Evolutionary conservation across 306 rosid species (phyloP).

Genomic region (Senna tora): DNA sequence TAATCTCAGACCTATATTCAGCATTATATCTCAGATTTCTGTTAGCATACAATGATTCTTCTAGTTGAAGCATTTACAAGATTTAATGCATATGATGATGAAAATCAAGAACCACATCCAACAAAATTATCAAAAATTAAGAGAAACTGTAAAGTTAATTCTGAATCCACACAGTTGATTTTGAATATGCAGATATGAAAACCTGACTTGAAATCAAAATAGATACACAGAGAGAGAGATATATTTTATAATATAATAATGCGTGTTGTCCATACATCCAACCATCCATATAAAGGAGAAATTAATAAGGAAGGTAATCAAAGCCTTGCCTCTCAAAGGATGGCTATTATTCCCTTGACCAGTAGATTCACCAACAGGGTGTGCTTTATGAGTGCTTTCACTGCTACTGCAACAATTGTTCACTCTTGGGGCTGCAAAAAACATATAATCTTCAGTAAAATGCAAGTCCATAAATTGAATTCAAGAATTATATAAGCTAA

Average conservation of each 20-base stretch:
- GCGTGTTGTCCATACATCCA: constrained; percentile 2
- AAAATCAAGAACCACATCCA: not conserved
- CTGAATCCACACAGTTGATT: not conserved
- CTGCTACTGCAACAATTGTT: constrained; percentile 81
- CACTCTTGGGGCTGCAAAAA: constrained; percentile 53
- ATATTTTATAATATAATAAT: too few species aligned
- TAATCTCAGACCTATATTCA: not conserved
- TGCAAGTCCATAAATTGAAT: constrained; percentile 17
- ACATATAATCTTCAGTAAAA: constrained; percentile 20
- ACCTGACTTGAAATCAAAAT: constrained; percentile 7
- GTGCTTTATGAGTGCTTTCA: constrained; percentile 65
- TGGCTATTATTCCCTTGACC: constrained; percentile 60
- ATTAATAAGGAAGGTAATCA: constrained; percentile 20
- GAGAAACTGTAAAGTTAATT: not conserved
- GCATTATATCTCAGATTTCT: not conserved
- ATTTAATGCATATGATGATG: not conserved
- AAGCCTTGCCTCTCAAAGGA: constrained; percentile 71
- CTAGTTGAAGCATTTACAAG: constrained; percentile 4
- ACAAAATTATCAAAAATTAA: not conserved
- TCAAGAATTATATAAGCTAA: constrained; percentile 2
- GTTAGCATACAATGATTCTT: not conserved
- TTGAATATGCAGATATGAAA: not conserved
- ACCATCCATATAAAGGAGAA: constrained; percentile 20
- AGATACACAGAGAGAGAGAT: too few species aligned
- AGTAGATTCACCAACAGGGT: constrained; percentile 53